Percentiles rank a stretch among this genome's conserved stretches.
phyloP scores from a whole-genome alignment of 2,329 filamentous ascomycete genomes.

The Phialophora macrospora region DNA sequence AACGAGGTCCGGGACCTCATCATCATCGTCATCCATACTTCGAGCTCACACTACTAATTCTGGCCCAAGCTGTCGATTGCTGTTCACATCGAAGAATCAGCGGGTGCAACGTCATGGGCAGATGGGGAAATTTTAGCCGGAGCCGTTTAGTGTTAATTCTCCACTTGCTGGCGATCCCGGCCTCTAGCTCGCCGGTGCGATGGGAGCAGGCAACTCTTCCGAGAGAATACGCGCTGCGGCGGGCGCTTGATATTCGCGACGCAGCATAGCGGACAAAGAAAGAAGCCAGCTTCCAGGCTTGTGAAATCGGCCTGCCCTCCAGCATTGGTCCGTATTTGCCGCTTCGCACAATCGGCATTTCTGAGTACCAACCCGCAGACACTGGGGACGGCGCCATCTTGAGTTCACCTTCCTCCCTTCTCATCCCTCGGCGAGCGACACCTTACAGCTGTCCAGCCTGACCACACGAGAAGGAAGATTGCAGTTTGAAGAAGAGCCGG shows the following conservation, averaged over 20 bases:
- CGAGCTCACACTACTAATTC: background rate
- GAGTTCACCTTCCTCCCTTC: background rate
- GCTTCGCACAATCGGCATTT: background rate
- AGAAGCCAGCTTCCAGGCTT: background rate
- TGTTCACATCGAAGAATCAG: background rate
- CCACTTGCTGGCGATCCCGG: background rate
- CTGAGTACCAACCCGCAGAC: background rate
- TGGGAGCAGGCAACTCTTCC: background rate
- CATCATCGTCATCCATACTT: slow-evolving; percentile 51
- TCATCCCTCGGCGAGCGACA: background rate
- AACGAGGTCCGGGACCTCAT: slow-evolving; percentile 52
- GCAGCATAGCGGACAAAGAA: background rate
- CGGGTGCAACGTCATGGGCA: background rate
- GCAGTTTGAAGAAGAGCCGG: background rate
- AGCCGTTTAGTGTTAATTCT: background rate
- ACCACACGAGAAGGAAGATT: background rate
- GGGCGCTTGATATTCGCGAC: background rate
- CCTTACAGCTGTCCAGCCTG: background rate
- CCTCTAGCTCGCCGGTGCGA: background rate
- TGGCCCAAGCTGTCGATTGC: background rate
- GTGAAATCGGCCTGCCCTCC: background rate
- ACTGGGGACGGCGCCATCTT: too few species aligned
- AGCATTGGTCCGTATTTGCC: background rate
- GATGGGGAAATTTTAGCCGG: background rate
- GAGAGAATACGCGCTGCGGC: background rate